Evolutionary conservation across 345 rosid species (phyloP).

Genomic region (Ceriops decandra): DNA sequence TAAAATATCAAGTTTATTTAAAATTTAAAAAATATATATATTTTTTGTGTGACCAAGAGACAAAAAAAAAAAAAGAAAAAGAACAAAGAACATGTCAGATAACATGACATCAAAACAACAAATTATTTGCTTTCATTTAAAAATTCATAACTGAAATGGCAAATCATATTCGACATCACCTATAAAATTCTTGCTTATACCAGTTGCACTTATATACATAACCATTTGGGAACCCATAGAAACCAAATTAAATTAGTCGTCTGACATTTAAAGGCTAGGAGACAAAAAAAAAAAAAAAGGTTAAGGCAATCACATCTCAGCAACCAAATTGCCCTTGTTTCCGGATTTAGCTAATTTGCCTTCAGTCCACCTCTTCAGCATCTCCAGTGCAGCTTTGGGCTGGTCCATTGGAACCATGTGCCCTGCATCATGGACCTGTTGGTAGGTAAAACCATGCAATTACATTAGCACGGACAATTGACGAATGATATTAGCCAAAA

Average conservation of each 20-base stretch:
- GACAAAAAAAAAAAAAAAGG: background rate
- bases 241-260: background rate
- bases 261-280: background rate
- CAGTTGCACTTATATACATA: conserved; percentile 22
- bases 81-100: too few species aligned
- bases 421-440: conserved; percentile 86
- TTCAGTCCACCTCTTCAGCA: conserved; percentile 81
- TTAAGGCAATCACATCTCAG: conserved; percentile 50
- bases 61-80: too few species aligned
- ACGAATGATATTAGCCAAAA: background rate
- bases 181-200: background rate
- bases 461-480: conserved; percentile 7
- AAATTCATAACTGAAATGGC: too few species aligned
- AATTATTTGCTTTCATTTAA: too few species aligned
- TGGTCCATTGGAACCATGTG: conserved; percentile 99
- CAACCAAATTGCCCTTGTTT: conserved; percentile 40
- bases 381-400: conserved; percentile 78
- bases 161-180: background rate
- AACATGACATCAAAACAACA: too few species aligned
- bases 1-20: too few species aligned
- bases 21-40: too few species aligned
- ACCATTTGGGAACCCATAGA: background rate
- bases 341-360: conserved; percentile 36
- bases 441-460: conserved; percentile 8
- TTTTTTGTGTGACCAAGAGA: too few species aligned